Evolutionary conservation across 805 yeast genomes (phyloP), one percentile per base, ranked within the genome.

Genomic region (Teunomyces panamensis): DNA sequence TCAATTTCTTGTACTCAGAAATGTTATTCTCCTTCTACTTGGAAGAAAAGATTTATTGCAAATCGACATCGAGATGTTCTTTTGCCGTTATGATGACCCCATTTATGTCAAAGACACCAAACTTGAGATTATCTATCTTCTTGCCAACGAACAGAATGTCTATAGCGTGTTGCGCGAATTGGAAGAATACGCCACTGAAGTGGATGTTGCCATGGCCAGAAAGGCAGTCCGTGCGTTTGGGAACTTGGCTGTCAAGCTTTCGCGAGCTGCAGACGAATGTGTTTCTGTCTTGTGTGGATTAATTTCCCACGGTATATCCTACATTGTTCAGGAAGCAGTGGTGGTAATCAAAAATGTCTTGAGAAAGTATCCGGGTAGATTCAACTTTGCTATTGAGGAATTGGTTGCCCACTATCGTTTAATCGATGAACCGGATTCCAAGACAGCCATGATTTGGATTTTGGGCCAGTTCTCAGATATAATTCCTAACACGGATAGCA

Each of bases 171-270:
- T 91, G 41, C 68, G 80, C 13, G 98, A 91, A 61, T 65, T 91
- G 45, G 85, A 83, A 52, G 96, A 87, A 56, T 91, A 91, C 64
- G 95, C 96, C 4, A 80, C 89, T 0, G 96, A 89, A 57, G 83
- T 88, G 10, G 97, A 91, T 64, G 78, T 84, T 20, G 85, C 86
- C 49, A 89, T 90, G 85, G 88, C 91, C 1, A 73, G 96, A 47
- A 87, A 89, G 58, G 90, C 97, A 0, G 82, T 92, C 3, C 70
- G 96, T 49, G 96, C 96, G 0, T 82, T 92, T 51, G 97, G 97
- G 2, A 88, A 90, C 58, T 69, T 92, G 16, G 96, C 97, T 0
- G 82, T 90, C 26, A 89, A 88, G 58, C 66, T 89, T 11, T 82
- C 81, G 24, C 63, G 64, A 7, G 81, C 87, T 0, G 83, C 91